These are phyloP conservation scores for Geotrichum phurueaensis DNA, from an alignment of 1,139 yeast genomes.

Conservation along the genomic window DNA sequence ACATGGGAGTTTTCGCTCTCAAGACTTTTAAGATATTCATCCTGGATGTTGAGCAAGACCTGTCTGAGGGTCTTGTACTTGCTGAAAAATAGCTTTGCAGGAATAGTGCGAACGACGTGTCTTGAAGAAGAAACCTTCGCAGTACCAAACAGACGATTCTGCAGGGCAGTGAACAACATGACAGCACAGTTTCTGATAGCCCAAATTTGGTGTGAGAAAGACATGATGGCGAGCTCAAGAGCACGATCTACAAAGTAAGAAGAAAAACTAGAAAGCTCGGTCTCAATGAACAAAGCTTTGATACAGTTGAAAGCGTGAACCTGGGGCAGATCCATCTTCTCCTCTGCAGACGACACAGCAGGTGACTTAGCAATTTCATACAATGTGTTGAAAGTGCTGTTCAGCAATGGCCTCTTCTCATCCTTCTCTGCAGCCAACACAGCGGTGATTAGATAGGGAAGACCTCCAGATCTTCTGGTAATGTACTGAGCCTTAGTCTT, in stretches of 20 bases:
- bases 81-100: conserved; percentile 64
- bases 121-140: conserved; percentile 34
- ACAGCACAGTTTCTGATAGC: conserved; percentile 86
- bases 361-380: conserved; percentile 49
- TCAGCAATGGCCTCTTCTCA: conserved; percentile 37
- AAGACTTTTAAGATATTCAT: conserved; percentile 35
- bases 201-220: conserved; percentile 69
- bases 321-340: conserved; percentile 72
- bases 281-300: conserved; percentile 64
- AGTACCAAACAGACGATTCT: conserved; percentile 71
- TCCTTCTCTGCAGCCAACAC: conserved; percentile 50
- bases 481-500: conserved; percentile 58
- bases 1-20: conserved; percentile 27
- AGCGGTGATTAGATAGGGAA: conserved; percentile 74
- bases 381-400: conserved; percentile 47
- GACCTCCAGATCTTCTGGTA: conserved; percentile 86
- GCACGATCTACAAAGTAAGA: conserved; percentile 51
- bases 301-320: conserved; percentile 91
- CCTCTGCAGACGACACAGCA: conserved; percentile 40
- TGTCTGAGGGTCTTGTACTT: conserved; percentile 50
- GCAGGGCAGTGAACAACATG: conserved; percentile 83
- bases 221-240: conserved; percentile 51
- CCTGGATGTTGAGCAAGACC: conserved; percentile 44
- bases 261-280: conserved; percentile 53
- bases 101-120: conserved; percentile 38